Base-by-base conservation (phyloP, 129 eudicot genomes). In the Chrysanthemum seticuspe region DNA sequence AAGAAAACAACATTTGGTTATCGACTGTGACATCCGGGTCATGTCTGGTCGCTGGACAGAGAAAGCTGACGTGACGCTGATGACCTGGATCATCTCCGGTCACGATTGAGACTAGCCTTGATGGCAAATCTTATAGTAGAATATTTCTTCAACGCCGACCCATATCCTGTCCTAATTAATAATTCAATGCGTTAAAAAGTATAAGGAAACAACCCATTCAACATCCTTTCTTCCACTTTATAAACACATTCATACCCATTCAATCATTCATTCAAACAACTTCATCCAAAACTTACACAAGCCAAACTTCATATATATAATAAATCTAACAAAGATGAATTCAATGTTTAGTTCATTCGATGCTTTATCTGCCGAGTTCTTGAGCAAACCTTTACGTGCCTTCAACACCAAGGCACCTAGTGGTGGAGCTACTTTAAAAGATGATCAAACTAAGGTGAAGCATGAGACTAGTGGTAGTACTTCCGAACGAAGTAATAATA, bases 271-370 rank as follows among this genome's bases (percentile, higher is more conserved):
- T 13, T 13, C 44, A 12, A 5, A 18, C 58, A 67, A 5, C 72
- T 49, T 74, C 62, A 15, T 25, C 54, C 16, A 45, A 62, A 62
- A 67, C n/a, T n/a, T n/a, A n/a, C 45, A 21, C 10, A 68, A 68
- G 2, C 52, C 13, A 7, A 23, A 27, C 10, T 31, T n/a, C 14
- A 18, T 19, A 47, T 11, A 40, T 19, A 19, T 19, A 19, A 40
- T 6, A 9, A 40, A 6, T 10, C 6, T 44, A 67, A 18, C 58
- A 59, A 68, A 34, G 54, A 81, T 81, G 85, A 81, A 81, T 57
- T 81, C 82, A 18, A 65, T 81, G 13, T 81, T 81, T 75, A 81
- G 85, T 72, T 71, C 85, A 8, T 81, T 81, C 51, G 85, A 81
- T 52, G 85, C 79, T 12, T 49, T 59, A 16, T 76, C 62, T 14